phyloP scores from a whole-genome alignment of 1,284 basidiomycete genomes.

The Pterulicium gracile region DNA sequence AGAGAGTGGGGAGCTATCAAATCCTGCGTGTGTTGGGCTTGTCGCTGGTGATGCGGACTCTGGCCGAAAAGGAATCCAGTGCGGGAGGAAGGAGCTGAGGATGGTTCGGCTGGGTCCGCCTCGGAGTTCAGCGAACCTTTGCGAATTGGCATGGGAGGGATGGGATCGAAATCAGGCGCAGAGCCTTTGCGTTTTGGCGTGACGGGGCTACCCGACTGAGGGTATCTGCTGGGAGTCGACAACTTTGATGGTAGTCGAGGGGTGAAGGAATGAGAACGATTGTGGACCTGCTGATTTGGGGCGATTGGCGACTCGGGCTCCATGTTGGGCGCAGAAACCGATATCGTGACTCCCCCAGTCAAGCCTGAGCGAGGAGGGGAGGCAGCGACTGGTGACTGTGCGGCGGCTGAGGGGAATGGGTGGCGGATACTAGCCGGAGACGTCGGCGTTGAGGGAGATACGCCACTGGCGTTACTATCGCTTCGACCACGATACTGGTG shows the following conservation, averaged over 20 bases:
- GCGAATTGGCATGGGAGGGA: constrained; percentile 36
- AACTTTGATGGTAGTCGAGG: constrained; percentile 62
- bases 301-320: constrained; percentile 16
- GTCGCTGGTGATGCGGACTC: too few species aligned
- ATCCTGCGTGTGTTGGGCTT: too few species aligned
- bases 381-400: constrained; percentile 15
- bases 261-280: constrained; percentile 56
- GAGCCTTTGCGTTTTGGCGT: constrained; percentile 46
- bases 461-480: constrained; percentile 26
- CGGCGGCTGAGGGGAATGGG: constrained; percentile 31
- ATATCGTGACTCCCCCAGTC: constrained; percentile 23
- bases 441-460: constrained; percentile 17
- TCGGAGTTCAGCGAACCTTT: constrained; percentile 40
- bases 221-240: constrained; percentile 22
- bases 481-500: constrained; percentile 45
- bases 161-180: too few species aligned
- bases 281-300: constrained; percentile 30
- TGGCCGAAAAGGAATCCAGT: neutral
- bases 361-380: constrained; percentile 21
- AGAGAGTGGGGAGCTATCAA: constrained; percentile 20
- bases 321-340: constrained; percentile 22
- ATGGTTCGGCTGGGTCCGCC: constrained; percentile 17
- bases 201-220: constrained; percentile 31
- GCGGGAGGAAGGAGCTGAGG: neutral
- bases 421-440: constrained; percentile 25